Percentiles rank a stretch among this genome's conserved stretches.
These are phyloP conservation scores for Penicillium coprophilum DNA, from an alignment of 495 filamentous ascomycete genomes.

Conservation along the genomic window DNA sequence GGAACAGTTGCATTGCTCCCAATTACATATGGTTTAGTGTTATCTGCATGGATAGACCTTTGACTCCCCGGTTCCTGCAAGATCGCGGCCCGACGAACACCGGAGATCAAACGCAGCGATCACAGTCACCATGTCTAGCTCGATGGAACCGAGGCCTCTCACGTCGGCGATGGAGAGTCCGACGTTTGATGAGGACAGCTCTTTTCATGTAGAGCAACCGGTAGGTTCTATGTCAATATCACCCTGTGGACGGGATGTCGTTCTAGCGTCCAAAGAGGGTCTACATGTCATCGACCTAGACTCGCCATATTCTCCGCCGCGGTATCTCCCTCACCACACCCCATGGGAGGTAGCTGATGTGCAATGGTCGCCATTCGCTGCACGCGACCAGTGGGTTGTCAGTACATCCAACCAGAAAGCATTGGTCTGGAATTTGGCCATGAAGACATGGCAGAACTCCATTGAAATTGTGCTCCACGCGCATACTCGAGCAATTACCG, in stretches of 20 bases:
- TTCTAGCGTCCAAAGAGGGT: slow-evolving; percentile 81
- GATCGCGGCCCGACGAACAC: slow-evolving; percentile 20
- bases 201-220: slow-evolving; percentile 77
- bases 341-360: slow-evolving; percentile 98
- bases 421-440: slow-evolving; percentile 88
- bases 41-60: slow-evolving; percentile 6
- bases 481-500: slow-evolving; percentile 88
- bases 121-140: slow-evolving; percentile 40
- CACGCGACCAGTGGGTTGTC: slow-evolving; percentile 87
- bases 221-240: slow-evolving; percentile 83
- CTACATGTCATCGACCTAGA: slow-evolving; percentile 94
- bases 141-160: slow-evolving; percentile 43
- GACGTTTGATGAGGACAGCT: slow-evolving; percentile 82
- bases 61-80: slow-evolving; percentile 7
- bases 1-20: background rate
- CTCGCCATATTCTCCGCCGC: slow-evolving; percentile 83
- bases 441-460: slow-evolving; percentile 67
- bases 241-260: slow-evolving; percentile 87
- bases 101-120: slow-evolving; percentile 10
- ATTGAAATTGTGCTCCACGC: slow-evolving; percentile 90
- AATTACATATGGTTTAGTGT: background rate
- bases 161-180: slow-evolving; percentile 77
- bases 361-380: slow-evolving; percentile 93
- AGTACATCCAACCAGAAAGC: slow-evolving; percentile 95
- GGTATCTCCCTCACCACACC: slow-evolving; percentile 79